Conservation (phyloP, 1,284 basidiomycete genomes). For the Sporisorium iseilematis-ciliati region DNA sequence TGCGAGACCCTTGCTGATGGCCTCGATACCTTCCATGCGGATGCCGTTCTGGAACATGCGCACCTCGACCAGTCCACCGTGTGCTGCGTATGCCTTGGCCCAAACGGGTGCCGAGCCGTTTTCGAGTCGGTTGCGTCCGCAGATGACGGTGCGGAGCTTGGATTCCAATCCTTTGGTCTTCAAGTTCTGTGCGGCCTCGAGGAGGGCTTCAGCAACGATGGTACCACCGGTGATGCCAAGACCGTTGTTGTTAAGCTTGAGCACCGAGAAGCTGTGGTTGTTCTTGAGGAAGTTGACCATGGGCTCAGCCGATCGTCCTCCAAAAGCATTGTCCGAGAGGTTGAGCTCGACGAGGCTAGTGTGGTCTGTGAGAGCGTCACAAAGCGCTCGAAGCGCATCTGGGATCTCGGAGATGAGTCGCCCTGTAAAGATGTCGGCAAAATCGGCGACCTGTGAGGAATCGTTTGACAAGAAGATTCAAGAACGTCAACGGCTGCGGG, state of each 20-base stretch:
- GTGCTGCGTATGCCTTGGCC: slow-evolving; percentile 88
- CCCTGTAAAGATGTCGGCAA: slow-evolving; percentile 98
- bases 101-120: slow-evolving; percentile 86
- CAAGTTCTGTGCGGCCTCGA: slow-evolving; percentile 80
- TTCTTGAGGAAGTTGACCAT: slow-evolving; percentile 82
- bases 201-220: slow-evolving; percentile 86
- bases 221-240: slow-evolving; percentile 91
- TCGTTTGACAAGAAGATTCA: not conserved
- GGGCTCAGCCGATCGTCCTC: slow-evolving; percentile 92
- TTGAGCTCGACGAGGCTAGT: slow-evolving; percentile 86
- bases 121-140: slow-evolving; percentile 94
- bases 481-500: not conserved
- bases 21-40: slow-evolving; percentile 89
- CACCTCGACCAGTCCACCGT: slow-evolving; percentile 82
- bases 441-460: slow-evolving; percentile 83
- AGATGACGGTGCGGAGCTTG: slow-evolving; percentile 84
- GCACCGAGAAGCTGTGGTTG: slow-evolving; percentile 78
- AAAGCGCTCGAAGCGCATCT: slow-evolving; percentile 86
- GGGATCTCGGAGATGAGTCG: slow-evolving; percentile 96
- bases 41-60: slow-evolving; percentile 98
- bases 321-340: slow-evolving; percentile 96
- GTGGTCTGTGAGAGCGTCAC: slow-evolving; percentile 85
- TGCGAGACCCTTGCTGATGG: slow-evolving; percentile 81
- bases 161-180: slow-evolving; percentile 78
- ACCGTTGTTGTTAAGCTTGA: slow-evolving; percentile 97